phyloP scores from a whole-genome alignment of 148 eudicot genomes.

The Nyssa sinensis region DNA sequence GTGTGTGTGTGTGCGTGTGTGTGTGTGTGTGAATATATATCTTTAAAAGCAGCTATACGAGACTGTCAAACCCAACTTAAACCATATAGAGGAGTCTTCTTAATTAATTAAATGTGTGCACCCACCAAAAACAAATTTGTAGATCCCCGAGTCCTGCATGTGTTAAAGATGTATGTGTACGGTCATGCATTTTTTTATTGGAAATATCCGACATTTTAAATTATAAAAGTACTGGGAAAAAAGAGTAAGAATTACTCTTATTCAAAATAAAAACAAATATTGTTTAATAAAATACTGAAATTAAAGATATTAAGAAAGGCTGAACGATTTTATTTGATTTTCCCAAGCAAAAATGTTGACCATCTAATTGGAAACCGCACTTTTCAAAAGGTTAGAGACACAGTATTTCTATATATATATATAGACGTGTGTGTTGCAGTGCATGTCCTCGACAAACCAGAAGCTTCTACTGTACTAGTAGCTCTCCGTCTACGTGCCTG shows the following conservation, averaged over 20 bases:
- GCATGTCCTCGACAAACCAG: conserved; percentile 28
- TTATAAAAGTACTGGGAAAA: conserved; percentile 29
- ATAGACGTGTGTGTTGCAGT: too few relatives aligned
- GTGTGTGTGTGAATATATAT: too few relatives aligned
- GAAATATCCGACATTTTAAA: conserved; percentile 50
- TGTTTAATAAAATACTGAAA: conserved; percentile 5
- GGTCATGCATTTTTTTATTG: conserved; percentile 27
- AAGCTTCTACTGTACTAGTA: conserved; percentile 11
- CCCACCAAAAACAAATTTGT: conserved; percentile 48
- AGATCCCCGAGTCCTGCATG: conserved; percentile 82
- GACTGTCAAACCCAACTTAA: background rate
- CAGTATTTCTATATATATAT: too few relatives aligned
- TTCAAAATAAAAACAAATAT: conserved; percentile 27
- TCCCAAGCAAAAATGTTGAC: conserved; percentile 96
- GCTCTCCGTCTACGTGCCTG: conserved; percentile 37
- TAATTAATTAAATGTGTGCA: background rate
- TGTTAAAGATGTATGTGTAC: conserved; percentile 55
- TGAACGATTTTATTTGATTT: conserved; percentile 60
- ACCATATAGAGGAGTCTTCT: background rate
- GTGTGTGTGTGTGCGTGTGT: too few relatives aligned
- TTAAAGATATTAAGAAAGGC: conserved; percentile 36
- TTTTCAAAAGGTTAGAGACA: conserved; percentile 66
- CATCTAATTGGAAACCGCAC: conserved; percentile 77
- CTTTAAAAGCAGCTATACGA: too few relatives aligned
- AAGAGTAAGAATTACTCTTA: conserved; percentile 48